These are phyloP conservation scores for Didymellaceae sp. DNA, from an alignment of 2,329 filamentous ascomycete genomes.

Conservation along the genomic window DNA sequence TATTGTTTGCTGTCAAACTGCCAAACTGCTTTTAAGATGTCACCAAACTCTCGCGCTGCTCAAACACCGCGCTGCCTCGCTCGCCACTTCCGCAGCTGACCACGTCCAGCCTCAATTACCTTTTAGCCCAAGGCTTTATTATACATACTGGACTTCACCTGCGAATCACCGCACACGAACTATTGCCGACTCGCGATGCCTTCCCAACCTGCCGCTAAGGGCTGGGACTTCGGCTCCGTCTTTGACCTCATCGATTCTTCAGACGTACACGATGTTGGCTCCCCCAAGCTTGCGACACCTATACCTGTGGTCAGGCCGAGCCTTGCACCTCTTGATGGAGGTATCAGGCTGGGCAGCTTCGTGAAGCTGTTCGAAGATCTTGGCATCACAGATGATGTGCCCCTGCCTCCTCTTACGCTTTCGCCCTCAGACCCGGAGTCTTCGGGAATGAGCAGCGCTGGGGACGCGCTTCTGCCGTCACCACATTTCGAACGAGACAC, in stretches of 20 bases:
- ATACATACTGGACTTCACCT: too few species aligned
- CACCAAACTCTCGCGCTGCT: neutral
- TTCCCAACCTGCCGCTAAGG: conserved; percentile 43
- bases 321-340: conserved; percentile 18
- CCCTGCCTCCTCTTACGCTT: conserved; percentile 25
- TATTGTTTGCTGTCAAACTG: neutral
- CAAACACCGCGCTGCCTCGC: conserved; percentile 1
- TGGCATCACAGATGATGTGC: conserved; percentile 41
- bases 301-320: conserved; percentile 6
- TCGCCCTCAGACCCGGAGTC: conserved; percentile 33
- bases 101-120: conserved; percentile 22
- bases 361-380: conserved; percentile 54
- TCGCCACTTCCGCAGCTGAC: conserved; percentile 4
- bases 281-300: conserved; percentile 25
- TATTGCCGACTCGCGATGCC: conserved; percentile 34
- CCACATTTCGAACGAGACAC: conserved; percentile 14
- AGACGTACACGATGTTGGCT: conserved; percentile 29
- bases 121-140: conserved; percentile 23
- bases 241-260: conserved; percentile 49
- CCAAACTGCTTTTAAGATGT: neutral
- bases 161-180: neutral
- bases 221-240: conserved; percentile 57
- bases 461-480: conserved; percentile 47
- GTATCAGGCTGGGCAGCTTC: conserved; percentile 53
- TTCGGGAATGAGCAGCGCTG: conserved; percentile 50